Percentiles rank a stretch among this genome's conserved stretches.
phyloP scores from a whole-genome alignment of 441 rosid species.

The Bruguiera hainesii region DNA sequence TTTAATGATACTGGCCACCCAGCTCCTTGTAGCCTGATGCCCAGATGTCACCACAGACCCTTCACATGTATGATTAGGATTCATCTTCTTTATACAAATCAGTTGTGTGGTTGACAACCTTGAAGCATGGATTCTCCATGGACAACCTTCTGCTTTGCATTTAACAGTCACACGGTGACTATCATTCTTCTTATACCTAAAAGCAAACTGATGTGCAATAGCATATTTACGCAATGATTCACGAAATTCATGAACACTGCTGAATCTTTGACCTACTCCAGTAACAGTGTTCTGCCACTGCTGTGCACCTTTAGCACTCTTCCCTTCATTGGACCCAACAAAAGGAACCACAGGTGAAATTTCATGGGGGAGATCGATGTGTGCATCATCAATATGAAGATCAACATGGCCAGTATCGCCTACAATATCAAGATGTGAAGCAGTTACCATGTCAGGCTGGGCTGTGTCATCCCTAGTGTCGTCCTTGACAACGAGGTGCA shows the following conservation, averaged over 20 bases:
- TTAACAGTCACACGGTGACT: slow-evolving; percentile 91
- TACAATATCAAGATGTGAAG: slow-evolving; percentile 38
- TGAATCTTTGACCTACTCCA: slow-evolving; percentile 88
- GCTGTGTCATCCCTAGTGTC: slow-evolving; percentile 48
- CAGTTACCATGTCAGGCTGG: slow-evolving; percentile 41
- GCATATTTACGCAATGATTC: slow-evolving; percentile 80
- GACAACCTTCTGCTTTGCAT: slow-evolving; percentile 94
- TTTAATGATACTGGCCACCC: slow-evolving; percentile 94
- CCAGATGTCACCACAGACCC: slow-evolving; percentile 64
- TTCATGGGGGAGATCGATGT: slow-evolving; percentile 44
- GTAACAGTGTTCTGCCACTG: slow-evolving; percentile 89
- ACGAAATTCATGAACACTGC: slow-evolving; percentile 75
- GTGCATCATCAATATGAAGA: slow-evolving; percentile 35
- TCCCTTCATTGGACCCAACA: slow-evolving; percentile 43
- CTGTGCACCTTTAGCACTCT: slow-evolving; percentile 65
- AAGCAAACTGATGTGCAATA: slow-evolving; percentile 88
- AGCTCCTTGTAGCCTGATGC: slow-evolving; percentile 84
- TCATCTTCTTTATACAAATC: slow-evolving; percentile 88
- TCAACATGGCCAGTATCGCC: slow-evolving; percentile 42
- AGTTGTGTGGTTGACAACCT: slow-evolving; percentile 81
- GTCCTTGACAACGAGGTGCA: slow-evolving; percentile 37
- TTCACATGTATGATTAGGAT: slow-evolving; percentile 79
- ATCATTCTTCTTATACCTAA: slow-evolving; percentile 85
- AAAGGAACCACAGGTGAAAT: slow-evolving; percentile 53
- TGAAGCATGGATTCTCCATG: slow-evolving; percentile 96